phyloP scores from a whole-genome alignment of 805 yeast genomes.

The Kazachstania kunashirensis region DNA sequence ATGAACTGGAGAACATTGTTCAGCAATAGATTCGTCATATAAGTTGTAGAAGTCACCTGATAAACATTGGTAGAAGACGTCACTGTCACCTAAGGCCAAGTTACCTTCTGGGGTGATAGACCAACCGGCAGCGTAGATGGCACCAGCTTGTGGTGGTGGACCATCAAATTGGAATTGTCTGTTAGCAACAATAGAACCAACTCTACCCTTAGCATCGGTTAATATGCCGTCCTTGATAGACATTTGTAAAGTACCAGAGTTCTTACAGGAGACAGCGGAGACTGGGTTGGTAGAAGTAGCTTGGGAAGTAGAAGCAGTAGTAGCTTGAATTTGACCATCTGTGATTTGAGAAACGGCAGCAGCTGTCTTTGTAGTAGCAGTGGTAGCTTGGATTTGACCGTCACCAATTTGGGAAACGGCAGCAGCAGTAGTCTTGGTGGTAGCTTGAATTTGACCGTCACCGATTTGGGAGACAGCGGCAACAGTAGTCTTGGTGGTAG shows the following conservation, averaged over 20 bases:
- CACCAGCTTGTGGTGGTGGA: conserved; percentile 77
- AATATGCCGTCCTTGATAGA: conserved; percentile 42
- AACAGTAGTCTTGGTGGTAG: conserved; percentile 32
- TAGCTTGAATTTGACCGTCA: conserved; percentile 13
- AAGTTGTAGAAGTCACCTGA: conserved; percentile 74
- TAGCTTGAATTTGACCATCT: conserved; percentile 28
- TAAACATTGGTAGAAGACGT: conserved; percentile 62
- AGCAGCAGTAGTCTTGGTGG: conserved; percentile 18
- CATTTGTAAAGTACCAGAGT: conserved; percentile 43
- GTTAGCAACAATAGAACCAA: conserved; percentile 74
- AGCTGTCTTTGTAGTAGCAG: conserved; percentile 21
- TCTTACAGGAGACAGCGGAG: conserved; percentile 35
- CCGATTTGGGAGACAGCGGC: conserved; percentile 23
- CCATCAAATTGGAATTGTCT: conserved; percentile 82
- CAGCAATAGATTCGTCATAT: conserved; percentile 54
- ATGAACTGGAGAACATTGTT: conserved; percentile 54
- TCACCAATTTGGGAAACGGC: conserved; percentile 32
- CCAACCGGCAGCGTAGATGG: conserved; percentile 66
- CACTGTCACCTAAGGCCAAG: conserved; percentile 54
- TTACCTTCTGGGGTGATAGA: conserved; percentile 41
- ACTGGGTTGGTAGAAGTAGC: conserved; percentile 23
- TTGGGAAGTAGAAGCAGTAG: conserved; percentile 33
- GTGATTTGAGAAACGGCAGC: conserved; percentile 29
- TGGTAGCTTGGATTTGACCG: conserved; percentile 23
- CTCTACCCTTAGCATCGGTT: conserved; percentile 52